Base-by-base conservation (phyloP, 306 rosid species). In the Vachellia pachyceras region DNA sequence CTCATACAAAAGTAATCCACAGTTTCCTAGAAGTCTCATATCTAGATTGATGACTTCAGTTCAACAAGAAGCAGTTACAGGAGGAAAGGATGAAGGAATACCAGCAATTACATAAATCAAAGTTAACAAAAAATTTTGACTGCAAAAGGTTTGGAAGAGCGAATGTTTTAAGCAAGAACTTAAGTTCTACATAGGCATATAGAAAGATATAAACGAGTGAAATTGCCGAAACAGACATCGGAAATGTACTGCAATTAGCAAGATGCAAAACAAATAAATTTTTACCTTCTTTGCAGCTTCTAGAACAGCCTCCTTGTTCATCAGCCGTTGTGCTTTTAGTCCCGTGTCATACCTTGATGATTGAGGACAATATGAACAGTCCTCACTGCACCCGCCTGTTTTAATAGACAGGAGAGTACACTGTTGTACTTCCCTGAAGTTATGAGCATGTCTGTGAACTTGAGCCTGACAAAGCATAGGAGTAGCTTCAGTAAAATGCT, bases 311-410 rank as follows among this genome's bases (percentile, higher is more conserved):
- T 93, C 99, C 86, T 93, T 95, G 81, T 79, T 86, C 96, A 91
- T 84, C 64, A 95, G 94, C 80, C 86, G 82, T 29, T 93, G 98
- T 50, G 90, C 88, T 80, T 95, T 95, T 40, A 95, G 76, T 66
- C 99, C 99, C 0, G 99, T 93, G 33, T 91, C 83, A 82, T 95
- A 93, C 79, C 94, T 88, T 12, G 99, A 95, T 3, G 99, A 95
- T 49, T 95, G 99, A 72, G 99, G 99, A 54, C 99, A 95, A 70
- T 95, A 95, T 3, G 99, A 93, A 69, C 99, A 95, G 82, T 95
- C 98, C 86, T 95, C 99, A 88, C 99, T 95, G 72, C 99, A 95
- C 33, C 99, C 99, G 37, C 99, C 99, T 3, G 99, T 95, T 90
- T 95, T 95, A 52, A 95, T 91, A 52, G 99, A 95, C 33, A 95